Base-by-base conservation (phyloP, 208 protist species). In the Leishmania tarentolae region DNA sequence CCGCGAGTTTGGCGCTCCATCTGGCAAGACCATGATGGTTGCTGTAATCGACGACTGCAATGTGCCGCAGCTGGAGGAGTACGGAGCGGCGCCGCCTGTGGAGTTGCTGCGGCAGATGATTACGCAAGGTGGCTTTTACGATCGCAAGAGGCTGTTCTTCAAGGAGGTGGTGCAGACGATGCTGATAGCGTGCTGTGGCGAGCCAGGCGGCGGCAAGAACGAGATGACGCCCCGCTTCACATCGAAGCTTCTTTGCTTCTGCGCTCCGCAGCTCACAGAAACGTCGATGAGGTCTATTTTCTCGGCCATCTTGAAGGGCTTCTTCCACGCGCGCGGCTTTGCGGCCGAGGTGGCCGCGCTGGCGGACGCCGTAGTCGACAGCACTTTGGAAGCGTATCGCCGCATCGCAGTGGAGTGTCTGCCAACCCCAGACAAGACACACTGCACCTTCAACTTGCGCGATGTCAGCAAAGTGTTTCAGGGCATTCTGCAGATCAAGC, bases 391-490 rank as follows among this genome's bases (percentile, higher is more conserved):
- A 35, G 89, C 98, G 28, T 99, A 99, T 90, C 82, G 94, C 72
- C 94, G 90, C 71, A 98, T 99, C 68, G 88, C 92, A 35, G 80
- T 85, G 28, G 97, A 98, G 83, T 93, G 99, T 37, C 87, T 99
- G 59, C 99, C 99, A 19, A 99, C 98, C 13, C 98, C 99, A 24
- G 90, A 98, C 63, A 99, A 99, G 87, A 97, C 94, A 17, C 99
- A 99, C 89, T 99, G 99, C 91, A 99, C 98, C 28, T 99, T 99
- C 94, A 99, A 99, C 90, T 79, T 99, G 81, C 94, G 99, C 63
- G 99, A 99, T 82, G 90, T 99, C 42, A 95, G 94, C 77, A 99
- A 99, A 75, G 98, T 99, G 75, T 89, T 99, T 52, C 98, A 99
- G 83, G 99, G 97, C 59, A 91, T 99, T 44, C 89, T 99, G 86